Percentiles rank a stretch among this genome's conserved stretches.
Conservation (phyloP, 306 rosid genomes). For the Trifolium pratense region DNA sequence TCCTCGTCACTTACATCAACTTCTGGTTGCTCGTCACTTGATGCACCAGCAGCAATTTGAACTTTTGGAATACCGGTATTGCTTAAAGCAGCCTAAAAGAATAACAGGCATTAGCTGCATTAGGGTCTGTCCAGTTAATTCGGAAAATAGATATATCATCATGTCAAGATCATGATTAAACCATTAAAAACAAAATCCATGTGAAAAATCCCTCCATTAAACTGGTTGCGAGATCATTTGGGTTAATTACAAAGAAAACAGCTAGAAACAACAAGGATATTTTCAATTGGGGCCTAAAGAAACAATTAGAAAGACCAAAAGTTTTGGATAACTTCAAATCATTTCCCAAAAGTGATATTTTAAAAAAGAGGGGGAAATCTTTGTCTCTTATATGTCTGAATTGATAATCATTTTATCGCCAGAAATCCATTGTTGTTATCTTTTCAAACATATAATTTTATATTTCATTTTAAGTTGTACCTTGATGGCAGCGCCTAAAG, state of each 20-base stretch:
- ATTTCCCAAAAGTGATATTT: constrained; percentile 1
- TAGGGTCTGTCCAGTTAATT: constrained; percentile 11
- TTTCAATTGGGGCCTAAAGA: constrained; percentile 13
- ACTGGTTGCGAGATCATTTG: constrained; percentile 14
- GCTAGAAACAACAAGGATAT: constrained; percentile 6
- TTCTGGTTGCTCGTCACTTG: constrained; percentile 72
- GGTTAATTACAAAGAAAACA: constrained; percentile 8
- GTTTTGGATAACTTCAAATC: neutral
- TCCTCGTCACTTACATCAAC: constrained; percentile 81
- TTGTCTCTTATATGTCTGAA: too few relatives aligned
- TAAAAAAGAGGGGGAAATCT: neutral
- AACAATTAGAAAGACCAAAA: neutral
- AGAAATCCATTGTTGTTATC: neutral
- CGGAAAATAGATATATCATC: constrained; percentile 1
- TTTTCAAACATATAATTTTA: constrained; percentile 10
- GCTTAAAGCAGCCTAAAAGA: constrained; percentile 79
- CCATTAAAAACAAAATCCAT: constrained; percentile 12
- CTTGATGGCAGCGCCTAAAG: constrained; percentile 87
- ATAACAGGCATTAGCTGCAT: constrained; percentile 36
- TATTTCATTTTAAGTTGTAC: constrained; percentile 43
- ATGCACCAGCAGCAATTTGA: constrained; percentile 58
- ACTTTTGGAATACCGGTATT: constrained; percentile 84
- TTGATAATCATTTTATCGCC: neutral
- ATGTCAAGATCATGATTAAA: constrained; percentile 16
- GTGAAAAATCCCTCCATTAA: constrained; percentile 4